Evolutionary conservation across 1,284 basidiomycete species (phyloP).

Genomic region (Stygiomarasmius scandens): DNA sequence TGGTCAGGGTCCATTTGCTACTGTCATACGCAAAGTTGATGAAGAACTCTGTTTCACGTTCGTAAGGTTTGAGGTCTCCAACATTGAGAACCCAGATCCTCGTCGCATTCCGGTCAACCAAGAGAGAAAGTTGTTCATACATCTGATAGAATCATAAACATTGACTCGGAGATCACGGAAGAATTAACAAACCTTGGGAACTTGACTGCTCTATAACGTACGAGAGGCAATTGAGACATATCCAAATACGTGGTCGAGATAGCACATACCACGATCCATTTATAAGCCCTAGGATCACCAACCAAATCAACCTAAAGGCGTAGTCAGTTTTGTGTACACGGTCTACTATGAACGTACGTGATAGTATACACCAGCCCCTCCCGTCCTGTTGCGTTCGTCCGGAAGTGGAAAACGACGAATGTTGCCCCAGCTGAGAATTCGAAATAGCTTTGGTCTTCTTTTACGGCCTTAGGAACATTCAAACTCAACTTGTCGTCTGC

Average conservation of each 20-base stretch:
- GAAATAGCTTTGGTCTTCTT: no score
- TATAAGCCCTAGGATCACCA: constrained; percentile 59
- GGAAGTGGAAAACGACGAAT: constrained; percentile 56
- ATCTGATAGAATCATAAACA: no score
- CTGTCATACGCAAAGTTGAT: constrained; percentile 65
- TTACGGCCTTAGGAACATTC: background rate
- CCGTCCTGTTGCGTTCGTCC: constrained; percentile 56
- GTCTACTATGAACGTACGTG: constrained; percentile 46
- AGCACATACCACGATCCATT: constrained; percentile 56
- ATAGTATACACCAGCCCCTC: constrained; percentile 72
- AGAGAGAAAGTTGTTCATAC: constrained; percentile 64
- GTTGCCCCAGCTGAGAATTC: constrained; percentile 56
- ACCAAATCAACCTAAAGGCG: constrained; percentile 37
- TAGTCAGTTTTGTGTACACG: background rate
- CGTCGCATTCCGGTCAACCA: constrained; percentile 57
- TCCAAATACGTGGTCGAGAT: background rate
- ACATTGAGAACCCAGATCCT: constrained; percentile 66
- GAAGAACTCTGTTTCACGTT: constrained; percentile 73
- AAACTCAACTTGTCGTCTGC: constrained; percentile 59
- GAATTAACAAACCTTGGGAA: constrained; percentile 40
- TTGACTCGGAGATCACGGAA: no score
- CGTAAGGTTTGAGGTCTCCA: constrained; percentile 75
- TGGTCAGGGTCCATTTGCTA: constrained; percentile 51
- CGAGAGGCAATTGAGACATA: background rate
- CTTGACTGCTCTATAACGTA: constrained; percentile 46